Evolutionary conservation across 2,329 filamentous ascomycete species (phyloP), one percentile per base, ranked within the genome.

Genomic region (Penicillium sp.): DNA sequence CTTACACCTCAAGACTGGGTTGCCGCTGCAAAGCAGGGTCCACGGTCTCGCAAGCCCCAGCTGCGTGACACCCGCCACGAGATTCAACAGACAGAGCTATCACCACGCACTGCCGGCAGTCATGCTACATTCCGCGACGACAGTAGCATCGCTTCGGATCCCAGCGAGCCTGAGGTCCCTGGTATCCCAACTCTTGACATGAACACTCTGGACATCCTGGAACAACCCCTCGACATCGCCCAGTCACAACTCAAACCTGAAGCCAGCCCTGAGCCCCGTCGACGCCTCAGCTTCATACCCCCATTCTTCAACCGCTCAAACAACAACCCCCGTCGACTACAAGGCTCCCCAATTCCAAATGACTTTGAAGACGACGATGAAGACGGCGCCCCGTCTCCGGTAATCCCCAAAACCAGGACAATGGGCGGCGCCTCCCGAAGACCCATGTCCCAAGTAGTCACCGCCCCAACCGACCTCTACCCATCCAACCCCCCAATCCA

Each of bases 1-100:
- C 60, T 77, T n/a, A 75, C 74, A 3, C 73, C 75, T 6, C 69
- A 76, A 49, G 76, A 78, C 49, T 78, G 76, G 76, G 55, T 78
- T 36, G 75, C 76, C 36, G 76, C 76, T 23, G 75, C 74, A 23
- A 70, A 70, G 55, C 59, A 71, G 42, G 60, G 53, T 7, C 63
- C 62, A 31, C 64, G 62, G 13, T 59, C 61, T 33, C 54, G 60
- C 17, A 70, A 66, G 31, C 59, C 61, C 19, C 50, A 25, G 23
- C 17, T 60, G 35, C 49, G 41, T 33, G 48, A 53, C 2, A 49
- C 55, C 5, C 53, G 49, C 7, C 60, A 56, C 12, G 58, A 57
- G 17, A 35, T 45, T 12, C 48, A 47, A 39, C 36, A 41, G 21
- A 35, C 42, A 15, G 48, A 55, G 9, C 49, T 57, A 19, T 47